Base-by-base conservation (phyloP, 1,139 yeast species). In the Maudiozyma humilis region DNA sequence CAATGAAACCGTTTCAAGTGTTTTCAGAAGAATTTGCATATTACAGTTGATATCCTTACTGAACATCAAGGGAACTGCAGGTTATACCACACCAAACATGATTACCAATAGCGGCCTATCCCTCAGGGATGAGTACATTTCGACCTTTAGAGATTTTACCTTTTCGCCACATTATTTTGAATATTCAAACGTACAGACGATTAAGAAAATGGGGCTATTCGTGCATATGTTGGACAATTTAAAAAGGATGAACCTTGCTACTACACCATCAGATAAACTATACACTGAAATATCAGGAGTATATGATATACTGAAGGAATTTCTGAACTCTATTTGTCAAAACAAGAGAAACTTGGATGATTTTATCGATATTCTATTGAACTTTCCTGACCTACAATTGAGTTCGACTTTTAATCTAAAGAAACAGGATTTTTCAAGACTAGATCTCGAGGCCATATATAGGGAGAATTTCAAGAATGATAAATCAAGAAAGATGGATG, bases 161-260 rank as follows among this genome's bases (percentile, higher is more conserved):
- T 38, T 51, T 7, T 55, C 53, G 32, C 53, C 53, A 7, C 57
- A 56, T 12, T 48, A 52, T 35, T 56, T 57, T 37, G 49, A 52
- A 12, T 41, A 46, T 18, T 41, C 41, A 16, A 42, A 51, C n/a
- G 31, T 54, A 35, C 44, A 48, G 16, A 42, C 48, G 3, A 45
- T 55, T 3, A 39, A 48, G 19, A 32, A 45, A 14, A 32, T 57
- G 15, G 33, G 38, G 6, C 33, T 25, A 16, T 29, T 53, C 16
- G 34, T 30, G 3, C 12, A 15, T 13, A 4, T 27, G 3, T 34
- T 44, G 16, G 31, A 30, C 15, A 38, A 19, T 14, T 43, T 31
- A 18, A 41, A 18, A 32, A 33, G 17, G 4, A 19, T 17, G 2
- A 25, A 23, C 13, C n/a, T 16, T 3, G 14, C 27, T 7, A 17